phyloP scores from a whole-genome alignment of 805 yeast species.

The Kodamaea laetipori region DNA sequence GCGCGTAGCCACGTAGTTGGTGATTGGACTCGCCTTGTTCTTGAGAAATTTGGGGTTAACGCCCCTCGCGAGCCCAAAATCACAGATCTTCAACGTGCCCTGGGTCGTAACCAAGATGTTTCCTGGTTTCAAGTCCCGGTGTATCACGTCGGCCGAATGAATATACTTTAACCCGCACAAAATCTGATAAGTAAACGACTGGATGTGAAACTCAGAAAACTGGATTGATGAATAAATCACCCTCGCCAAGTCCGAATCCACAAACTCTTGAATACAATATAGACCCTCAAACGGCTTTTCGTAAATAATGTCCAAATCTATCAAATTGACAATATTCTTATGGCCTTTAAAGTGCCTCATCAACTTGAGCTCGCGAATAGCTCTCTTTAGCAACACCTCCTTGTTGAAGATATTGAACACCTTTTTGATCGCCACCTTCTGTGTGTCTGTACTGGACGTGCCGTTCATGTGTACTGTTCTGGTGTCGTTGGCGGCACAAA shows the following conservation, averaged over 20 bases:
- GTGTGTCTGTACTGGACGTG: slow-evolving; percentile 21
- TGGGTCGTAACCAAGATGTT: slow-evolving; percentile 75
- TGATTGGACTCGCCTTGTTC: slow-evolving; percentile 50
- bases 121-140: slow-evolving; percentile 91
- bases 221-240: slow-evolving; percentile 79
- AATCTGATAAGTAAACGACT: slow-evolving; percentile 75
- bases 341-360: slow-evolving; percentile 87
- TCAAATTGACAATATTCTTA: slow-evolving; percentile 70
- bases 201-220: slow-evolving; percentile 82
- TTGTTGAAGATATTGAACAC: slow-evolving; percentile 68
- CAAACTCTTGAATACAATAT: slow-evolving; percentile 84
- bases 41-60: slow-evolving; percentile 39
- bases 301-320: slow-evolving; percentile 73
- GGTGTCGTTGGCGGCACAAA: slow-evolving; percentile 71
- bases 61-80: slow-evolving; percentile 91
- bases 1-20: slow-evolving; percentile 89
- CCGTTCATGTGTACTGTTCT: slow-evolving; percentile 21
- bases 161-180: slow-evolving; percentile 85
- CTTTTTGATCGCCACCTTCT: slow-evolving; percentile 75
- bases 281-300: slow-evolving; percentile 77
- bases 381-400: slow-evolving; percentile 71
- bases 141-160: slow-evolving; percentile 90
- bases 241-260: slow-evolving; percentile 77
- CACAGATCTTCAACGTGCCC: slow-evolving; percentile 84
- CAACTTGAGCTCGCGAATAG: slow-evolving; percentile 78